phyloP scores from a whole-genome alignment of 768 basidiomycete genomes.

The Trametes cinnabarina region DNA sequence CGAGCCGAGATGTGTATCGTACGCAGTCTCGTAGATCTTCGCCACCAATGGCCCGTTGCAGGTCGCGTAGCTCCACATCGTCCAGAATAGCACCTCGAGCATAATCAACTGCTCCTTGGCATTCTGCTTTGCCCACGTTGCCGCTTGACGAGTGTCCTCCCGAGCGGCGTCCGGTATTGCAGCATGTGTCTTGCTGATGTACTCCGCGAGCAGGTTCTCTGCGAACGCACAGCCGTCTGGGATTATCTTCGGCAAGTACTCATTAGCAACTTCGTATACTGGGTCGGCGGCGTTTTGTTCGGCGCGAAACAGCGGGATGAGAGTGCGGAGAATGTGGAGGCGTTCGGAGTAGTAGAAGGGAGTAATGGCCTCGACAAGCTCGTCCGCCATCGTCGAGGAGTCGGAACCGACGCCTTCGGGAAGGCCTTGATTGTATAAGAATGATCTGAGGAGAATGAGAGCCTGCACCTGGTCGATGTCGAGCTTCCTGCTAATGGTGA shows the following conservation, averaged over 20 bases:
- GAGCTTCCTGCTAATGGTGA: slow-evolving; percentile 70
- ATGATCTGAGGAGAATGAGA: slow-evolving; percentile 69
- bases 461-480: slow-evolving; percentile 82
- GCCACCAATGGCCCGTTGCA: slow-evolving; percentile 64
- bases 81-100: slow-evolving; percentile 86
- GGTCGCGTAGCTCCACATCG: slow-evolving; percentile 74
- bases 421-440: slow-evolving; percentile 74
- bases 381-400: slow-evolving; percentile 48
- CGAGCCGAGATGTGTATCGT: slow-evolving; percentile 61
- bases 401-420: slow-evolving; percentile 44
- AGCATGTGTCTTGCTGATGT: slow-evolving; percentile 52
- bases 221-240: slow-evolving; percentile 67
- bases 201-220: slow-evolving; percentile 56
- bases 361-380: slow-evolving; percentile 68
- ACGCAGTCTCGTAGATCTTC: slow-evolving; percentile 62
- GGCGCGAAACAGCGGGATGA: slow-evolving; percentile 75
- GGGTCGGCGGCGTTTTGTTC: slow-evolving; percentile 56
- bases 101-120: slow-evolving; percentile 74
- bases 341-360: slow-evolving; percentile 83
- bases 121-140: slow-evolving; percentile 74
- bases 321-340: slow-evolving; percentile 62
- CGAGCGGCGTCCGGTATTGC: slow-evolving; percentile 42
- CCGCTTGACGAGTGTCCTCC: slow-evolving; percentile 54
- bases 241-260: slow-evolving; percentile 57
- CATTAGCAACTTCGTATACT: slow-evolving; percentile 51